Evolutionary conservation across 257 asterid species (phyloP), one percentile per base, ranked within the genome.

Genomic region (Nicotiana otophora): DNA sequence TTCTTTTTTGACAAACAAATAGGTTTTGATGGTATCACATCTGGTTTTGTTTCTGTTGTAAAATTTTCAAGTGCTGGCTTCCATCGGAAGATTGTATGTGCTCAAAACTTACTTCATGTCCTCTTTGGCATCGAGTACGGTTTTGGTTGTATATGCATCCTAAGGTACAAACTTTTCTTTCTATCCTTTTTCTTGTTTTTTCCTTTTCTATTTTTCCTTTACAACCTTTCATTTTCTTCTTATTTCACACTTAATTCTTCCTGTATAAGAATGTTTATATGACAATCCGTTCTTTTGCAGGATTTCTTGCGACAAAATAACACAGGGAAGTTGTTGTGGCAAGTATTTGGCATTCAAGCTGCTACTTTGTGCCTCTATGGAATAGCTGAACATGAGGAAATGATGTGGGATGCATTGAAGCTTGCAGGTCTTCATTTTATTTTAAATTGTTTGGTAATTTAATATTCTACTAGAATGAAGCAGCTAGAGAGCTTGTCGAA

Each of bases 91-190:
- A 96, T 82, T 96, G 99, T 84, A 89, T 94, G 89, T 96, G 99
- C 82, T 89, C 96, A 75, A 92, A 88, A 84, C 84, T 93, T 81
- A 63, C 84, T 61, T 48, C 64, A 57, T 87, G 83, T 77, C 79
- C 93, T 31, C 93, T 95, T 67, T 91, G 98, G 95, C 86, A 76
- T 75, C 91, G 87, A 77, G 64, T 96, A 72, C 93, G 83, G 70
- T 87, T 94, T 85, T 96, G 99, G 98, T 78, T 96, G 85, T 96
- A 96, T 86, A 96, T 96, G 99, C 99, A 96, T 87, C 98, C 99
- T 14, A 96, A 94, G 98, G 98, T 96, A 81, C 80, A 84, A 16
- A 66, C 69, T 86, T 69, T 83, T 83, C 39, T 54, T 75, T 23
- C 61, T 42, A 19, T 51, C 39, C 33, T 48, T 26, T 7, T 36